These are phyloP conservation scores for Aspergillus kassunensis DNA, from an alignment of 495 filamentous ascomycete species.

Conservation along the genomic window DNA sequence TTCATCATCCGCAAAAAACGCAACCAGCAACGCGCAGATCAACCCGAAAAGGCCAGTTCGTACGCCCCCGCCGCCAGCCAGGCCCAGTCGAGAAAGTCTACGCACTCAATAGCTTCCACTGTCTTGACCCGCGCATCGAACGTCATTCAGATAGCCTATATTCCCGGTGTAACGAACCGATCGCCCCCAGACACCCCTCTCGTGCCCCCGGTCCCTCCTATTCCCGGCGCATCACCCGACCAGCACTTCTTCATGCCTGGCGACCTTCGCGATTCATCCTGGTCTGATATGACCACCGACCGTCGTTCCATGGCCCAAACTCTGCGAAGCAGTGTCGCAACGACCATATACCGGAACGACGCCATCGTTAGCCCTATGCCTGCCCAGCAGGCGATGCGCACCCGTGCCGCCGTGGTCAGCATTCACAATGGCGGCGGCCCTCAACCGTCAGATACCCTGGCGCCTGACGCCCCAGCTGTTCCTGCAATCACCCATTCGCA, in stretches of 20 bases:
- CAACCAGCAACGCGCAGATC: constrained; percentile 50
- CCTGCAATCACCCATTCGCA: constrained; percentile 50
- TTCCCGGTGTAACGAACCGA: constrained; percentile 93
- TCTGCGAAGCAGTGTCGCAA: constrained; percentile 76
- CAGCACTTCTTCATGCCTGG: constrained; percentile 93
- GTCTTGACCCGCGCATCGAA: constrained; percentile 95
- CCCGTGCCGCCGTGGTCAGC: constrained; percentile 85
- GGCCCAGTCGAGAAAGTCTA: constrained; percentile 73
- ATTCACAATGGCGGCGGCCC: constrained; percentile 58
- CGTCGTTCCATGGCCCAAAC: constrained; percentile 60
- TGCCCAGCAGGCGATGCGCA: constrained; percentile 76
- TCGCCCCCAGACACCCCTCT: constrained; percentile 81
- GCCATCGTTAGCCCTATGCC: constrained; percentile 76
- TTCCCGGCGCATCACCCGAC: constrained; percentile 72
- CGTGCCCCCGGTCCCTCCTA: constrained; percentile 86
- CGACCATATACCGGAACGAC: constrained; percentile 87
- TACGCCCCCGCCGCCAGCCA: constrained; percentile 60
- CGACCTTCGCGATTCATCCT: constrained; percentile 85
- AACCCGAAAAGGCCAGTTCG: constrained; percentile 48
- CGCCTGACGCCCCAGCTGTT: constrained; percentile 46
- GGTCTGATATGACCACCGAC: constrained; percentile 64
- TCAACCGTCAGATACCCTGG: constrained; percentile 27
- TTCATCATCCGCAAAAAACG: constrained; percentile 80
- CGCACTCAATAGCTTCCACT: constrained; percentile 88
- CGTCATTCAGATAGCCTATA: constrained; percentile 98